phyloP scores from a whole-genome alignment of 2,329 filamentous ascomycete species.

The Hymenoscyphus occultus region DNA sequence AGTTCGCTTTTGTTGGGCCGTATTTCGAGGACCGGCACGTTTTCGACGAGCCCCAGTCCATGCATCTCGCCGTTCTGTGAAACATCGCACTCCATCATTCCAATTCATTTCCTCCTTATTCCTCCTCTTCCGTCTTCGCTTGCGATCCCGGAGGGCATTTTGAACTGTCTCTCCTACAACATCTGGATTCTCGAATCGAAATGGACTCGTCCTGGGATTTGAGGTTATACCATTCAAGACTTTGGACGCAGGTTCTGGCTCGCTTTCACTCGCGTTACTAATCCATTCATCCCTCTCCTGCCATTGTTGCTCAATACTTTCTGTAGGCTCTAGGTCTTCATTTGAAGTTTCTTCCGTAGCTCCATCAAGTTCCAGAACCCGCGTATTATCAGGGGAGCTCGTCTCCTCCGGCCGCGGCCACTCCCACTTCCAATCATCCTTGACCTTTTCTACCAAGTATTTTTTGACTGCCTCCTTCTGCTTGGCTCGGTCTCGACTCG shows the following conservation, averaged over 20 bases:
- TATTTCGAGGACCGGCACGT: slow-evolving; percentile 38
- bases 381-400: neutral
- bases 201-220: slow-evolving; percentile 29
- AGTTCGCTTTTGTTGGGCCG: slow-evolving; percentile 29
- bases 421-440: slow-evolving; percentile 57
- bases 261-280: slow-evolving; percentile 31
- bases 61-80: slow-evolving; percentile 70
- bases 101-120: slow-evolving; percentile 65
- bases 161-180: slow-evolving; percentile 35
- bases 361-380: neutral
- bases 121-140: slow-evolving; percentile 47
- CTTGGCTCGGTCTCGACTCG: slow-evolving; percentile 59
- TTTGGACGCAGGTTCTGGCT: slow-evolving; percentile 19
- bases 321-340: neutral
- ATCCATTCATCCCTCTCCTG: slow-evolving; percentile 37
- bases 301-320: slow-evolving; percentile 23
- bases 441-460: slow-evolving; percentile 52
- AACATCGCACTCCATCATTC: slow-evolving; percentile 82
- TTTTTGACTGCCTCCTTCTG: slow-evolving; percentile 61
- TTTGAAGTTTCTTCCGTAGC: neutral
- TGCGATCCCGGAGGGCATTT: slow-evolving; percentile 26
- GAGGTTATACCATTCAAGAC: slow-evolving; percentile 18
- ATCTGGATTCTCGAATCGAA: slow-evolving; percentile 42
- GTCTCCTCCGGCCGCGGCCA: slow-evolving; percentile 45
- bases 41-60: slow-evolving; percentile 72